phyloP scores from a whole-genome alignment of 352 stramenopile genomes.

The Phytophthora lateralis region DNA sequence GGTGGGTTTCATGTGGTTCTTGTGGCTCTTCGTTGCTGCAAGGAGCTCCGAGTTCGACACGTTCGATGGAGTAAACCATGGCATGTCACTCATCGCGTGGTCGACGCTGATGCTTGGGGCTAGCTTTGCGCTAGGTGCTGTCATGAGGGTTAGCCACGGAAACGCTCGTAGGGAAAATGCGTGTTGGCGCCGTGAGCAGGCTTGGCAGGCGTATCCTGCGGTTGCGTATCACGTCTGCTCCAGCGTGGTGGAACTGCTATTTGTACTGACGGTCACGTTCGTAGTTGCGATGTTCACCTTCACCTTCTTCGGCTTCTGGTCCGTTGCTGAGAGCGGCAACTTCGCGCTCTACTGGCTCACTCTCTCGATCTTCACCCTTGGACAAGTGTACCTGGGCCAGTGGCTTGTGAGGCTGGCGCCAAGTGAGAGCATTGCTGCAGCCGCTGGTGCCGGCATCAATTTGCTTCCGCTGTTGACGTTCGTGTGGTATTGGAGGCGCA shows the following conservation, averaged over 20 bases:
- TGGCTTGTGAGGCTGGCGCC: slow-evolving; percentile 25
- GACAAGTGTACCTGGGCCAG: slow-evolving; percentile 30
- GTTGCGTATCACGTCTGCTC: slow-evolving; percentile 25
- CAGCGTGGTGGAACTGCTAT: slow-evolving; percentile 19
- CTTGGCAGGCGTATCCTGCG: slow-evolving; percentile 30
- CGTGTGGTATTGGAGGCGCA: slow-evolving; percentile 24
- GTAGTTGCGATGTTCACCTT: slow-evolving; percentile 19
- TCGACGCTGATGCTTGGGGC: slow-evolving; percentile 30
- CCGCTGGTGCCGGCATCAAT: slow-evolving; percentile 21
- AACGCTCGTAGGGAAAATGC: slow-evolving; percentile 25
- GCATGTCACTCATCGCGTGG: slow-evolving; percentile 29
- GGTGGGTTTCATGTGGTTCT: slow-evolving; percentile 17
- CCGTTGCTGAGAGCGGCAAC: slow-evolving; percentile 15
- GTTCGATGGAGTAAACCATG: slow-evolving; percentile 33
- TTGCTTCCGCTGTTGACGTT: slow-evolving; percentile 30
- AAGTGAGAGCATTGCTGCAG: slow-evolving; percentile 17
- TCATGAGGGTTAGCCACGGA: slow-evolving; percentile 12
- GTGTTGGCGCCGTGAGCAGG: slow-evolving; percentile 32
- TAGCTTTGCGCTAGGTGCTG: slow-evolving; percentile 9
- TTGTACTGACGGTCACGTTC: slow-evolving; percentile 22
- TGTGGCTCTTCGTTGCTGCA: slow-evolving; percentile 25
- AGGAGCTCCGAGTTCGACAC: slow-evolving; percentile 34
- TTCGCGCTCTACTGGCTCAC: slow-evolving; percentile 35
- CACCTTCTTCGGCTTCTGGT: slow-evolving; percentile 28
- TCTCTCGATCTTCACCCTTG: slow-evolving; percentile 23